Base-by-base conservation (phyloP, 2,329 filamentous ascomycete species). In the Apiospora phragmitis region DNA sequence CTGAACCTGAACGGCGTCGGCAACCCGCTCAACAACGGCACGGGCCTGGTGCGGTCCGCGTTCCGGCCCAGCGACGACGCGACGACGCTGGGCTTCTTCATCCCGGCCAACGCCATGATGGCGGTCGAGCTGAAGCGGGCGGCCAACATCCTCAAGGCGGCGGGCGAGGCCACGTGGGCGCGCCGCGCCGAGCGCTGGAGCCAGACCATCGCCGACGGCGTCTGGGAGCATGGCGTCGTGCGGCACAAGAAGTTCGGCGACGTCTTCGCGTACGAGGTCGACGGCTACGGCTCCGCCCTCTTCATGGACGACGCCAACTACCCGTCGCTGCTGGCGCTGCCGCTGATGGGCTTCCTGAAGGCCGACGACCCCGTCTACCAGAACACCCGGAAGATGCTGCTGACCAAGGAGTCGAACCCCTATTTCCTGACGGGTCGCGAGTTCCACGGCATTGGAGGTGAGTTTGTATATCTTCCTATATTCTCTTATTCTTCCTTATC, bases 91-190 rank as follows among this genome's bases (percentile, higher is more conserved):
- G 95, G 95, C 62, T 99, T 94, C 85, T 94, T 97, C 79, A 97
- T 99, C 75, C 96, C 96, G 0, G 92, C 94, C 47, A 99, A 99
- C 79, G 96, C 96, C 32, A 95, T 97, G 91, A 97, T 99, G 87
- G 91, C 94, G 2, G 93, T 95, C 0, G 94, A 99, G 81, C 85
- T 99, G 35, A 89, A 91, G 73, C 91, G 93, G 55, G 91, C 93
- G 0, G 90, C 94, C 0, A 84, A 86, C 7, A 85, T 97, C 26
- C 87, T 98, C n/a, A 83, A 84, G 68, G 84, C 85, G 7, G 89
- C 86, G 1, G 88, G 88, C 1, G 88, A 92, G 66, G 79, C 85
- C 3, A 80, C 83, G 0, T 77, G 89, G 8, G 85, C 88, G 0
- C 82, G 88, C 47, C 81, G 84, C 1, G 85, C 94, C 65, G 89